Base-by-base conservation (phyloP, 306 rosid species). In the Hippophae rhamnoides region DNA sequence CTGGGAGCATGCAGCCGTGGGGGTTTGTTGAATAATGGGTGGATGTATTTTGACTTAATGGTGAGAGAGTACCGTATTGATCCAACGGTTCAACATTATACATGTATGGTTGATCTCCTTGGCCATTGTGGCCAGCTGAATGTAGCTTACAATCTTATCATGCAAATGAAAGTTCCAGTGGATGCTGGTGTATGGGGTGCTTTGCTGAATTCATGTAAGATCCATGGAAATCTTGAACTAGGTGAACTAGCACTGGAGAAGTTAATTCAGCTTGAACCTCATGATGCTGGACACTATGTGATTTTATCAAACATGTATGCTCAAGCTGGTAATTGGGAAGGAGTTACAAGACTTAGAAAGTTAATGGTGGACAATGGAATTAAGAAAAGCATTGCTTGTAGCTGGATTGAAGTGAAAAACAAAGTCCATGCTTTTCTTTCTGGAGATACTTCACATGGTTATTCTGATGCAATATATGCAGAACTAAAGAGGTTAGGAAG, bases 361-460 rank as follows among this genome's bases (percentile, higher is more conserved):
- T 66, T 78, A 61, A 79, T 82, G 89, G 80, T 75, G 41, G 72
- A 79, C 56, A 76, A 67, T 52, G 76, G 90, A 63, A 71, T 87
- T 54, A 79, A 75, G 81, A 87, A 87, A 73, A 81, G 72, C 81
- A 79, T 70, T 57, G 88, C 90, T 59, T 84, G 84, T 69, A 87
- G 90, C 70, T 84, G 90, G 95, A 84, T 84, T 59, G 84, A 87
- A 79, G 83, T 81, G 58, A 81, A 74, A 72, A 84, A 81, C 75
- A 71, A 75, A 68, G 82, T 79, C 45, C 76, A 83, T 69, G 77
- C 82, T 42, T 86, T 86, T 73, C 87, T 83, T 60, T 63, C 82
- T 6, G 84, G 85, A 52, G 90, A 81, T 77, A 73, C 71, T 71
- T 83, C 95, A 3, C 86, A 83, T 61, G 77, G 84, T 27, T 56